A percentile compares a stretch with the other conserved stretches of the same genome.
phyloP scores from a whole-genome alignment of 1,139 yeast species.

The Suhomyces ambrosiae region DNA sequence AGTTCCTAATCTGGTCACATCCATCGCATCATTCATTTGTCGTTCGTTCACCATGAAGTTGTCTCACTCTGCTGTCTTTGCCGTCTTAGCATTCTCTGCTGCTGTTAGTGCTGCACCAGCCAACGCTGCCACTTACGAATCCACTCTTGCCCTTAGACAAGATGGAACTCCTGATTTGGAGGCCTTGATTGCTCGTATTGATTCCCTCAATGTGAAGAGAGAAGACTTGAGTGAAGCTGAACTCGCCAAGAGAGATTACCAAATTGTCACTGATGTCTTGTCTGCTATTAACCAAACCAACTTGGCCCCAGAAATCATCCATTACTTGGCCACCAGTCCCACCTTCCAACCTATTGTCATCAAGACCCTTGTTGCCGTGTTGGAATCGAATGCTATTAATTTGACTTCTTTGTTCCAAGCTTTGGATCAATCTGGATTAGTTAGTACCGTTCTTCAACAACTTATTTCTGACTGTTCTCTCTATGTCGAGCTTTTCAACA shows the following conservation, averaged over 20 bases:
- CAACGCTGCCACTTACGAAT: conserved; percentile 10
- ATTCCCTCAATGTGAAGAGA: conserved; percentile 30
- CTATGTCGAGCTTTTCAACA: conserved; percentile 39
- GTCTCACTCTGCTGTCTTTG: conserved; percentile 29
- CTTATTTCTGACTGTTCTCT: conserved; percentile 46
- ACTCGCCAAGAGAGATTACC: conserved; percentile 28
- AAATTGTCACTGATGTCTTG: conserved; percentile 46
- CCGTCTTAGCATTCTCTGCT: conserved; percentile 31
- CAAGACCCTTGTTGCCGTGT: conserved; percentile 32
- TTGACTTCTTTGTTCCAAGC: conserved; percentile 39
- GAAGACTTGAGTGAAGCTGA: conserved; percentile 28
- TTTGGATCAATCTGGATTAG: conserved; percentile 43
- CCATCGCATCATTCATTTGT: conserved; percentile 3
- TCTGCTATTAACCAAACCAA: conserved; percentile 41
- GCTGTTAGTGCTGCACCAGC: conserved; percentile 35
- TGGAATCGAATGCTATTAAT: conserved; percentile 36
- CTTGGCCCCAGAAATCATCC: conserved; percentile 40
- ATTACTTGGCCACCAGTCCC: conserved; percentile 38
- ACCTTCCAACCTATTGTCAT: conserved; percentile 41
- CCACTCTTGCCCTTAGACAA: conserved; percentile 19
- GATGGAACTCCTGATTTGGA: conserved; percentile 26
- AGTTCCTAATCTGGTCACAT: background rate
- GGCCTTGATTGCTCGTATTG: conserved; percentile 12
- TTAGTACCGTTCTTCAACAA: conserved; percentile 39
- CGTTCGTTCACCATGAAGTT: conserved; percentile 27